A percentile compares a stretch with the other conserved stretches of the same genome.
Conservation (phyloP, 2,329 filamentous ascomycete genomes). For the Exophiala bonariae region DNA sequence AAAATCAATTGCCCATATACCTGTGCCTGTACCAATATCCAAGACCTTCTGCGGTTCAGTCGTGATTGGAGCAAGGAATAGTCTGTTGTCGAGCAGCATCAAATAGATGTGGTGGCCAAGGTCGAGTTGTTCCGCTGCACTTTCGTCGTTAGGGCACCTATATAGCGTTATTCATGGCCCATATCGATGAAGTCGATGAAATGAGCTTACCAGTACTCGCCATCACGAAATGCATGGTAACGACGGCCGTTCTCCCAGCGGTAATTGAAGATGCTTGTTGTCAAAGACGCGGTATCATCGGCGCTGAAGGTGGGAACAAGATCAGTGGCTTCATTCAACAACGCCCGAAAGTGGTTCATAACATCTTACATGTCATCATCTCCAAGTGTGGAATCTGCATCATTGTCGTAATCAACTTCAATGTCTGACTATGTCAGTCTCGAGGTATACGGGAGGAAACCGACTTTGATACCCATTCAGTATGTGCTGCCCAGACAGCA, state of each 20-base stretch:
- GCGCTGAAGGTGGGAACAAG: background rate
- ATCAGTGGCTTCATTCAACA: background rate
- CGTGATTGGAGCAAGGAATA: constrained; percentile 32
- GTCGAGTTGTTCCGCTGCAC: constrained; percentile 35
- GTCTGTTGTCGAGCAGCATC: constrained; percentile 31
- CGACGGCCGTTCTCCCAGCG: constrained; percentile 30
- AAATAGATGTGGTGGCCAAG: constrained; percentile 41
- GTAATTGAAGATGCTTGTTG: constrained; percentile 33
- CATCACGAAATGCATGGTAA: constrained; percentile 17
- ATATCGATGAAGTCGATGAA: no score
- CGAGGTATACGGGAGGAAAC: background rate
- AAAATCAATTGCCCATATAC: constrained; percentile 39
- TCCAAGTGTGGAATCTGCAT: constrained; percentile 4
- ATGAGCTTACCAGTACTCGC: constrained; percentile 13
- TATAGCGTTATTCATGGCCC: background rate
- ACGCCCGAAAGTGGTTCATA: background rate
- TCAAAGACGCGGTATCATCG: constrained; percentile 19
- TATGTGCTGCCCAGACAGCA: background rate
- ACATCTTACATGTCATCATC: constrained; percentile 1
- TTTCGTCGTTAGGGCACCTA: constrained; percentile 38
- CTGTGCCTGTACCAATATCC: constrained; percentile 38
- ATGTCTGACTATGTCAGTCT: background rate
- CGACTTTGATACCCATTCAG: background rate
- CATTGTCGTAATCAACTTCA: background rate
- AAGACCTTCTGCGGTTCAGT: constrained; percentile 27